These are phyloP conservation scores for Populus simonii DNA, from an alignment of 345 rosid genomes.

Conservation along the genomic window DNA sequence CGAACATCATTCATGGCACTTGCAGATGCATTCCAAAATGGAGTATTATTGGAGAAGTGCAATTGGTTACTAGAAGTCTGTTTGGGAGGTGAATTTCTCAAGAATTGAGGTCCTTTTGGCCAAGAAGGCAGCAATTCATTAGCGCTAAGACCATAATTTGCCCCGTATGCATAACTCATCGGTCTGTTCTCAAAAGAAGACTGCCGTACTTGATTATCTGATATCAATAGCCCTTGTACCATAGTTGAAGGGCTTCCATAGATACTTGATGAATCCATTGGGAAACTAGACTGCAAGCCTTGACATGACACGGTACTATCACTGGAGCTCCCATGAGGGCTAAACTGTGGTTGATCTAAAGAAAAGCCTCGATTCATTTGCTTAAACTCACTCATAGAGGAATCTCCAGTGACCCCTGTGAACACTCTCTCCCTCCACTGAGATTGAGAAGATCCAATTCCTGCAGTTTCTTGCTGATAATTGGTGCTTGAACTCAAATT, in stretches of 20 bases:
- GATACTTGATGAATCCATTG: constrained; percentile 43
- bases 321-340: constrained; percentile 61
- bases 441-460: constrained; percentile 44
- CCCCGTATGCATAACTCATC: constrained; percentile 31
- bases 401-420: constrained; percentile 13
- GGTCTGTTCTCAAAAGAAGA: constrained; percentile 34
- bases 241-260: constrained; percentile 51
- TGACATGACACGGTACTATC: constrained; percentile 63
- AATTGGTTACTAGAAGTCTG: constrained; percentile 49
- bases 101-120: constrained; percentile 59
- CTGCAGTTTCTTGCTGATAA: constrained; percentile 35
- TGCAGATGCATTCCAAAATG: constrained; percentile 79
- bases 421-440: constrained; percentile 35
- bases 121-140: constrained; percentile 51
- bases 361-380: constrained; percentile 54
- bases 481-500: constrained; percentile 49
- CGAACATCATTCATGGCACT: constrained; percentile 49
- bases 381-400: constrained; percentile 35
- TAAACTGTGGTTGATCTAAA: constrained; percentile 55
- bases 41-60: constrained; percentile 86
- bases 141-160: constrained; percentile 29
- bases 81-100: constrained; percentile 65
- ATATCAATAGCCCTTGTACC: constrained; percentile 50
- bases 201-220: constrained; percentile 38
- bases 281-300: constrained; percentile 43